Evolutionary conservation across 1,284 basidiomycete species (phyloP).

Genomic region (Mycosarcoma maydis): DNA sequence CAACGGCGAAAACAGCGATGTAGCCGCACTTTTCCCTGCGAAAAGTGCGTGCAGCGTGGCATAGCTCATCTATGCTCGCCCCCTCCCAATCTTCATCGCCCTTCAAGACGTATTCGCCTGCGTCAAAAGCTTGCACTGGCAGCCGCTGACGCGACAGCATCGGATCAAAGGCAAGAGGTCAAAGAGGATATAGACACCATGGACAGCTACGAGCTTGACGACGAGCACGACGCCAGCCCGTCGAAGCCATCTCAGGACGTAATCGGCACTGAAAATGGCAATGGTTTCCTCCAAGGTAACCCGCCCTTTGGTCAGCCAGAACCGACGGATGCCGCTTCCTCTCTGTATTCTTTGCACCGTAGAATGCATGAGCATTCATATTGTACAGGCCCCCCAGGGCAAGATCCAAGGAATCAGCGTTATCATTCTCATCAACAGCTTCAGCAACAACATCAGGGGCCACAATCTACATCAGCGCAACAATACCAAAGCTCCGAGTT

Average conservation of each 20-base stretch:
- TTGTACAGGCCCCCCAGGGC: background rate
- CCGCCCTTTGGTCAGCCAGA: background rate
- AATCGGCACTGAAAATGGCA: background rate
- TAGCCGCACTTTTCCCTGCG: slow-evolving; percentile 39
- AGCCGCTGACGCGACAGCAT: background rate
- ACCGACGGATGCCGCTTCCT: background rate
- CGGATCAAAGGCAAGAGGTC: background rate
- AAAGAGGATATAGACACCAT: slow-evolving; percentile 22
- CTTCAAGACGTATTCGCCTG: slow-evolving; percentile 37
- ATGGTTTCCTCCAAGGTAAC: background rate
- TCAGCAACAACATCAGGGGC: slow-evolving; percentile 2
- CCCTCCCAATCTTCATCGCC: slow-evolving; percentile 30
- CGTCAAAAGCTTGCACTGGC: slow-evolving; percentile 23
- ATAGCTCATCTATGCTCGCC: slow-evolving; percentile 40
- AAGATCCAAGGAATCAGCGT: background rate
- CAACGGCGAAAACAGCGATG: slow-evolving; percentile 43
- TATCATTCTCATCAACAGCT: slow-evolving; percentile 3
- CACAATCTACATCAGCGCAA: slow-evolving; percentile 10
- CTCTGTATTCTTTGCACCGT: background rate
- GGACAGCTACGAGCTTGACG: slow-evolving; percentile 35
- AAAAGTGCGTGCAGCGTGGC: slow-evolving; percentile 41
- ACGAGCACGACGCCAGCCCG: slow-evolving; percentile 13
- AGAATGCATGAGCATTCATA: slow-evolving; percentile 3
- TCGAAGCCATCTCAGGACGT: background rate
- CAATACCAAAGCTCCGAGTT: background rate